A percentile compares a stretch with the other conserved stretches of the same genome.
phyloP scores from a whole-genome alignment of 2,329 filamentous ascomycete genomes.

The Myriosclerotinia duriaeana region DNA sequence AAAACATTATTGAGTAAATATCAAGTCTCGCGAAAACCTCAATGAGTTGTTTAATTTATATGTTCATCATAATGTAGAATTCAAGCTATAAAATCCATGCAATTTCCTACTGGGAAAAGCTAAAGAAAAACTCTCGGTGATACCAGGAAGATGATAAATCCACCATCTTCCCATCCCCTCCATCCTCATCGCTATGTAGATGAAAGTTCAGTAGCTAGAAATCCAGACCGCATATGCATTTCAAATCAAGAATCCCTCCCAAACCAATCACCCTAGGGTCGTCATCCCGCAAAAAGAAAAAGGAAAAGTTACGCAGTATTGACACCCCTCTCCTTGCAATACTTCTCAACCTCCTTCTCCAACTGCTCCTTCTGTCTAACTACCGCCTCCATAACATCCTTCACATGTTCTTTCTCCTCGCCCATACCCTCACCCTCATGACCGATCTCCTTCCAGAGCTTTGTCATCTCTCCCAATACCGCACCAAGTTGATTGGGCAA shows the following conservation, averaged over 20 bases:
- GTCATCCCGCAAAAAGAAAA: background rate
- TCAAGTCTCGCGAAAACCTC: background rate
- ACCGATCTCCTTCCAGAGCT: conserved; percentile 47
- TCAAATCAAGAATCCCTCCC: background rate
- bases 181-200: no score
- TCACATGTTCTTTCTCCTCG: conserved; percentile 55
- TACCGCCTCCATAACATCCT: conserved; percentile 67
- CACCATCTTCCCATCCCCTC: background rate
- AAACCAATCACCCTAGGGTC: background rate
- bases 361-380: conserved; percentile 63
- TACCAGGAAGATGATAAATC: background rate
- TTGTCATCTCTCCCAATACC: conserved; percentile 68
- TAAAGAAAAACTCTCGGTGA: background rate
- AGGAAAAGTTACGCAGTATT: background rate
- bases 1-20: background rate
- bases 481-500: conserved; percentile 77
- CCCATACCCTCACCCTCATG: conserved; percentile 32
- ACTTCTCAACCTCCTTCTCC: conserved; percentile 72
- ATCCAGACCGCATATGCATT: background rate
- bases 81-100: background rate
- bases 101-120: background rate
- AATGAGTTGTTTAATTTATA: background rate
- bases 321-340: conserved; percentile 59
- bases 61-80: background rate
- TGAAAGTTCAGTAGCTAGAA: no score